A percentile compares a stretch with the other conserved stretches of the same genome.
phyloP scores from a whole-genome alignment of 257 asterid genomes.

The Perilla frutescens region DNA sequence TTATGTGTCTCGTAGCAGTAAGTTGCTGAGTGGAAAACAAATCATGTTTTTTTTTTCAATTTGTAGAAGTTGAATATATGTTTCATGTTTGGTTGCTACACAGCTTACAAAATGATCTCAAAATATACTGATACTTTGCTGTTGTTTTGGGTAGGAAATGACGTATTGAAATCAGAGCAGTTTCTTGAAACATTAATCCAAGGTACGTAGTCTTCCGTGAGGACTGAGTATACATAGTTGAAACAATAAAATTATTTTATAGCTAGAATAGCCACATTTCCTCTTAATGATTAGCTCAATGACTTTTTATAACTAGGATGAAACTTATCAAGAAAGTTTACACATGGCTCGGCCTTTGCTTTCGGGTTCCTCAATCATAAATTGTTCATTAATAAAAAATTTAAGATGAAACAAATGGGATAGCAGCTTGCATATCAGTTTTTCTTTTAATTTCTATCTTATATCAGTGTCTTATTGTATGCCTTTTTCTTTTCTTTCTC shows the following conservation, averaged over 20 bases:
- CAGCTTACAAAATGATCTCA: no score
- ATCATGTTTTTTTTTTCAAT: no score
- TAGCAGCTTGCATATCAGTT: neutral
- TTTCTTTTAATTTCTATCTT: no score
- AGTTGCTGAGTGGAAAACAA: no score
- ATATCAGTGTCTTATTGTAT: no score
- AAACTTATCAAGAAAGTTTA: neutral
- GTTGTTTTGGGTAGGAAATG: constrained; percentile 64
- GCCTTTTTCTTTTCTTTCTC: no score
- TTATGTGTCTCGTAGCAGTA: no score
- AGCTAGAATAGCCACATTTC: neutral
- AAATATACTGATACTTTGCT: constrained; percentile 34
- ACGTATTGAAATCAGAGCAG: constrained; percentile 75
- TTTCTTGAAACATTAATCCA: constrained; percentile 81
- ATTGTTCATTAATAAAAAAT: neutral
- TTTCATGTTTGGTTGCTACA: no score
- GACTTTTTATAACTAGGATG: neutral
- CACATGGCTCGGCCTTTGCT: neutral
- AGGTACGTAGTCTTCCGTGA: constrained; percentile 61
- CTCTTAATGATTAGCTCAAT: neutral
- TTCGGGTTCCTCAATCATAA: neutral
- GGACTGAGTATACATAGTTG: constrained; percentile 2
- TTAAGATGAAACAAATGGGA: neutral
- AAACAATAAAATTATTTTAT: constrained; percentile 15
- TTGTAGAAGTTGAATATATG: no score